Percentiles rank a stretch among this genome's conserved stretches.
These are phyloP conservation scores for Macrophomina phaseolina DNA, from an alignment of 2,329 filamentous ascomycete genomes.

Conservation along the genomic window DNA sequence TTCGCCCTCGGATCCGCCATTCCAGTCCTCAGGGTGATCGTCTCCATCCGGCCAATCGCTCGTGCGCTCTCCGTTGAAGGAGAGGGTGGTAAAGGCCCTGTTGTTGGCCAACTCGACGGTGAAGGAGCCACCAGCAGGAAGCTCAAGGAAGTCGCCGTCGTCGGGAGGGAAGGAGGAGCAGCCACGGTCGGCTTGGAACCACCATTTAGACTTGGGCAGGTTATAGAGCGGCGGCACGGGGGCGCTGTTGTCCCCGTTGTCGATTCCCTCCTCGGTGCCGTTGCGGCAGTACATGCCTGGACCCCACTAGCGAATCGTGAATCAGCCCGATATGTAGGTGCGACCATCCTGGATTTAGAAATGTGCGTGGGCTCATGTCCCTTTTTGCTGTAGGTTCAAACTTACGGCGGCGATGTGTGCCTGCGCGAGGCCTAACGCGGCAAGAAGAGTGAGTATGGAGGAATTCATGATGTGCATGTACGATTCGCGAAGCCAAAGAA, in stretches of 20 bases:
- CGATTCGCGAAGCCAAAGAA: background rate
- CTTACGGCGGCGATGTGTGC: background rate
- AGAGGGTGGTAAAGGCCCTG: constrained; percentile 55
- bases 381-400: background rate
- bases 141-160: constrained; percentile 47
- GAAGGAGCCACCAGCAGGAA: constrained; percentile 57
- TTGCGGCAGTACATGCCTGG: constrained; percentile 50
- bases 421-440: background rate
- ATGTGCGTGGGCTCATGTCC: background rate
- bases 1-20: constrained; percentile 41
- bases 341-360: background rate
- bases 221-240: constrained; percentile 56
- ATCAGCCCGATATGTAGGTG: background rate
- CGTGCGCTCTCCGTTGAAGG: constrained; percentile 46
- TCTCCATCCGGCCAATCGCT: constrained; percentile 57
- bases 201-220: constrained; percentile 55
- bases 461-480: background rate
- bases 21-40: constrained; percentile 54
- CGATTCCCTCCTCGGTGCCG: constrained; percentile 37
- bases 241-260: constrained; percentile 53
- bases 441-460: background rate
- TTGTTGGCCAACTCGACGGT: constrained; percentile 59
- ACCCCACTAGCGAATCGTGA: background rate
- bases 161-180: constrained; percentile 51
- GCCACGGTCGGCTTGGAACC: constrained; percentile 58